Base-by-base conservation (phyloP, 352 stramenopile species). In the Pythium myriotylum region DNA sequence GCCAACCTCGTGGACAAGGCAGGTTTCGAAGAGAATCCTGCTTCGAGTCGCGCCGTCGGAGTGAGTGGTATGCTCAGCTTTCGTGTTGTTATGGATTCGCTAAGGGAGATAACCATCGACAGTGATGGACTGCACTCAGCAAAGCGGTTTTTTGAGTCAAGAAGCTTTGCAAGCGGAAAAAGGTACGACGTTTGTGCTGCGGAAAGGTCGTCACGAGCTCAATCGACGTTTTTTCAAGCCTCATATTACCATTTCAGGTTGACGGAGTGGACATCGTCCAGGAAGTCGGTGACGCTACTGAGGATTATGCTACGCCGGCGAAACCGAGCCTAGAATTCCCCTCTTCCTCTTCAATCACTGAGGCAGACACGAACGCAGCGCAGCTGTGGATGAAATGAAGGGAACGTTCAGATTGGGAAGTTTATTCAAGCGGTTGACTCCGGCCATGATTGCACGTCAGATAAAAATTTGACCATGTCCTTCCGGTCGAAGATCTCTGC, bases 1-100 rank as follows among this genome's bases (percentile, higher is more conserved):
- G 61, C 82, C 79, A 20, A 78, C 78, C 23, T 86, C 76, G 8
- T 91, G 82, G 82, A 81, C 69, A 13, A 78, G 59, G 12, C 80
- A 89, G 65, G 82, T 91, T 12, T 74, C 69, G 17, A 89, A 85
- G 59, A 62, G 80, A n/a, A 84, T 91, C 29, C 49, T 85, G 42
- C 60, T 91, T 26, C 78, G 76, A 13, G 13, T 7, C 12, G 7
- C 2, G 7, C 14, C 20, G 16, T 41, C 24, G 1, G 3, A 8
- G 23, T 27, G 53, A 4, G 41, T 35, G 10, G 29, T 10, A 10
- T 35, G 5, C 29, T 35, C 10, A 5, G 29, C 10, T 10, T 10
- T 19, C 13, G 17, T 19, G 37, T 43, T 14, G 7, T 43, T 17
- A 14, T n/a, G n/a, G n/a, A n/a, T 43, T 17, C 5, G 37, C 13